phyloP scores from a whole-genome alignment of 306 rosid species.

The Quercus robur region DNA sequence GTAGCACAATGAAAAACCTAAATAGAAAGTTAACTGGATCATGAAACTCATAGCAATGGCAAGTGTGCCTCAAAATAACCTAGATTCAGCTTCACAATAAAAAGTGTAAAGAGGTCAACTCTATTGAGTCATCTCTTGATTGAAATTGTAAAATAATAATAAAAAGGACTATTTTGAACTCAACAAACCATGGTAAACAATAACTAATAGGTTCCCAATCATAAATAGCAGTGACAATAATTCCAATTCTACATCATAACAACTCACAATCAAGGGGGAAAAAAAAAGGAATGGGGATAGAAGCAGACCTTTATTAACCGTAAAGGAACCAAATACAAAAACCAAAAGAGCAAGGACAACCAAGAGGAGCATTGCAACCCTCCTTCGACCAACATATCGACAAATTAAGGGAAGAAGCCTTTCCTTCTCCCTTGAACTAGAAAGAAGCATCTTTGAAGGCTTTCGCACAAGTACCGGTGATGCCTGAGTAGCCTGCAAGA shows the following conservation, averaged over 20 bases:
- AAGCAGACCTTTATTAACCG: constrained; percentile 63
- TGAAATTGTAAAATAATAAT: background rate
- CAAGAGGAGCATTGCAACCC: constrained; percentile 80
- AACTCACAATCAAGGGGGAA: background rate
- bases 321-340: constrained; percentile 63
- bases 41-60: background rate
- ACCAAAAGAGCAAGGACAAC: constrained; percentile 62
- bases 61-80: constrained; percentile 7
- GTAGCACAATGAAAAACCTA: background rate
- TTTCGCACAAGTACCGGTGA: constrained; percentile 49
- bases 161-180: background rate
- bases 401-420: constrained; percentile 50
- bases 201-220: background rate
- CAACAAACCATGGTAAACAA: background rate
- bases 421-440: constrained; percentile 76
- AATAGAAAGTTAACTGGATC: constrained; percentile 1
- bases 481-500: constrained; percentile 28
- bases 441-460: constrained; percentile 62
- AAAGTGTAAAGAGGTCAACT: constrained; percentile 14
- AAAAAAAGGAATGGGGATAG: background rate
- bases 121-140: background rate
- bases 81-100: constrained; percentile 3
- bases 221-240: background rate
- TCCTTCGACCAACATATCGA: constrained; percentile 62
- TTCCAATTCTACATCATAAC: constrained; percentile 2